Percentiles rank a stretch among this genome's conserved stretches.
phyloP scores from a whole-genome alignment of 2,329 filamentous ascomycete species.

The Clonostachys byssicola region DNA sequence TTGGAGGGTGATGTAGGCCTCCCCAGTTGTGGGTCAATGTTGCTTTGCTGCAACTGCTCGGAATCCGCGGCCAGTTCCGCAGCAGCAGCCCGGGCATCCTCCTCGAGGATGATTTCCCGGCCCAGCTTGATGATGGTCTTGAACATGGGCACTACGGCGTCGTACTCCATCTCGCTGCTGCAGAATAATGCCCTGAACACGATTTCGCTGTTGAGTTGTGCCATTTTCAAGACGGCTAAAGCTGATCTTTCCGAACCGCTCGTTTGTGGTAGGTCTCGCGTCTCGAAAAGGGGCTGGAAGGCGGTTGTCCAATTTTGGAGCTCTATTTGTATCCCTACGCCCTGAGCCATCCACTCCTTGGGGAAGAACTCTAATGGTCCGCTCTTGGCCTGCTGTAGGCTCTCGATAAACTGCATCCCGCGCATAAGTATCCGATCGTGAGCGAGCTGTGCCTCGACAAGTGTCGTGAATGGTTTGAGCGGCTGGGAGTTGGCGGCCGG shows the following conservation, averaged over 20 bases:
- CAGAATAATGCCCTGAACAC: constrained; percentile 58
- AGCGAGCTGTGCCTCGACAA: constrained; percentile 50
- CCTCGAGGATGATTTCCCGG: constrained; percentile 54
- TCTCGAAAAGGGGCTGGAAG: constrained; percentile 49
- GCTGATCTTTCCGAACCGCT: constrained; percentile 48
- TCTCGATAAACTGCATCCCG: constrained; percentile 55
- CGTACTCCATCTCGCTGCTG: constrained; percentile 54
- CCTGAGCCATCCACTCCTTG: constrained; percentile 39
- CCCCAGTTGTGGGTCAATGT: neutral
- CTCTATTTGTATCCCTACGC: constrained; percentile 40
- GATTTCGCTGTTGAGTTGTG: constrained; percentile 52
- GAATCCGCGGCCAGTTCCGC: constrained; percentile 24
- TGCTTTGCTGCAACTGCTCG: constrained; percentile 17
- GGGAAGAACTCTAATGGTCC: constrained; percentile 51
- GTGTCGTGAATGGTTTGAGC: constrained; percentile 32
- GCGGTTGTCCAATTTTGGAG: constrained; percentile 51
- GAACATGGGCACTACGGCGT: constrained; percentile 47
- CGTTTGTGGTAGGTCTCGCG: constrained; percentile 41
- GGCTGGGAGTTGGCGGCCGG: constrained; percentile 3
- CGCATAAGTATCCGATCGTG: constrained; percentile 54
- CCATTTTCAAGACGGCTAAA: constrained; percentile 60
- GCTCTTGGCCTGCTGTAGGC: constrained; percentile 39
- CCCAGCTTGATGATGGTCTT: constrained; percentile 52
- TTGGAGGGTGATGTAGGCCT: constrained; percentile 28
- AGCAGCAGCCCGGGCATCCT: constrained; percentile 45